phyloP scores from a whole-genome alignment of 768 basidiomycete genomes.

The Naganishia vaughanmartiniae region DNA sequence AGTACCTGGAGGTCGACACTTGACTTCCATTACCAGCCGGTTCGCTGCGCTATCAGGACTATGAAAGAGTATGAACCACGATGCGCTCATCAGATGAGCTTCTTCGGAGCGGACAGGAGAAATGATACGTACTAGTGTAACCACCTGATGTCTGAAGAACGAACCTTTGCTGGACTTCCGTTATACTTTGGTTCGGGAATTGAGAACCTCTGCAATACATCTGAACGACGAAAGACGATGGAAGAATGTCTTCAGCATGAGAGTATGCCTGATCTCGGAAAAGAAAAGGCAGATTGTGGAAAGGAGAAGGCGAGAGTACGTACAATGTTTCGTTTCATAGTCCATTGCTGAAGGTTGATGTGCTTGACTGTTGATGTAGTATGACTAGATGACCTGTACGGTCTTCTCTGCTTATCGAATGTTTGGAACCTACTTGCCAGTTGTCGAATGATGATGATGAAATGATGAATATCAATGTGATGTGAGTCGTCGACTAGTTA shows the following conservation, averaged over 20 bases:
- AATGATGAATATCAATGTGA: too few relatives aligned
- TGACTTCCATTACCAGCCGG: not conserved
- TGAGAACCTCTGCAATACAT: constrained; percentile 5
- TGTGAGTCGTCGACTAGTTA: too few relatives aligned
- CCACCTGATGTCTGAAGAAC: not conserved
- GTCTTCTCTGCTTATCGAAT: too few relatives aligned
- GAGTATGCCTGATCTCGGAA: too few relatives aligned
- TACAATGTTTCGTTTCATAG: not conserved
- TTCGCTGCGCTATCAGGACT: not conserved
- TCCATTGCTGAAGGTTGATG: not conserved
- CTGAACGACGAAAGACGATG: not conserved
- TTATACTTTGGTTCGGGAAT: not conserved
- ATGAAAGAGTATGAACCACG: not conserved
- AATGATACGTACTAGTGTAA: constrained; percentile 9
- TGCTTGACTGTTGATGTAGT: too few relatives aligned
- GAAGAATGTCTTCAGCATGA: not conserved
- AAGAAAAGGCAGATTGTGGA: too few relatives aligned
- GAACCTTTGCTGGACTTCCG: constrained; percentile 17
- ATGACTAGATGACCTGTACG: too few relatives aligned
- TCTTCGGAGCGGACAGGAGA: not conserved
- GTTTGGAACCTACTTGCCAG: too few relatives aligned
- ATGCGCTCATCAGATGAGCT: not conserved
- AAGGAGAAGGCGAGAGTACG: not conserved
- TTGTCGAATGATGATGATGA: too few relatives aligned
- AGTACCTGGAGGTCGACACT: not conserved